Conservation (phyloP, 2,329 filamentous ascomycete genomes). For the Scedosporium minutisporum region DNA sequence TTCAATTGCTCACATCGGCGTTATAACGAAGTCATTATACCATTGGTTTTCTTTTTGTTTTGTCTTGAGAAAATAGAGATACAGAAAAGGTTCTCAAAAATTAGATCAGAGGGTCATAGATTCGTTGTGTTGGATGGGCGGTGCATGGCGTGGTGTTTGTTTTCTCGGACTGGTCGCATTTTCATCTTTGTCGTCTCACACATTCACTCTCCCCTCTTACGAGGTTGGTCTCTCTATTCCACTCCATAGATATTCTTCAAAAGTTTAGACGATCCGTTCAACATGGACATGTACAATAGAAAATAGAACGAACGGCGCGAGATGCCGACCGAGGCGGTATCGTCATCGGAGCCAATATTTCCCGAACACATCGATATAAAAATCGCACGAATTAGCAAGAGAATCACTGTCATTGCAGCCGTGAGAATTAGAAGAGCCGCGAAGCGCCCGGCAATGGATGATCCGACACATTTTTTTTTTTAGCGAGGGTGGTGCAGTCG, state of each 20-base stretch:
- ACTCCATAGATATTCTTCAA: neutral
- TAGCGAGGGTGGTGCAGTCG: neutral
- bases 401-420: too few relatives aligned
- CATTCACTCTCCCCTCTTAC: neutral
- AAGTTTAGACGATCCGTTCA: neutral
- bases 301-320: neutral
- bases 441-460: neutral
- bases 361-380: neutral
- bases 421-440: neutral
- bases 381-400: too few relatives aligned
- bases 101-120: neutral
- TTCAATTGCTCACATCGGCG: neutral
- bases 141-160: neutral
- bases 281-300: neutral
- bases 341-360: neutral
- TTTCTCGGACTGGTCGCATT: neutral
- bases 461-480: neutral
- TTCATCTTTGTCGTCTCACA: neutral
- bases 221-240: neutral
- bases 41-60: neutral
- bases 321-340: neutral
- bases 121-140: neutral
- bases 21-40: neutral
- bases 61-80: neutral
- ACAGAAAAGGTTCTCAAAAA: neutral